Conservation (phyloP, 768 basidiomycete species). For the Leucogyrophana mollusca region DNA sequence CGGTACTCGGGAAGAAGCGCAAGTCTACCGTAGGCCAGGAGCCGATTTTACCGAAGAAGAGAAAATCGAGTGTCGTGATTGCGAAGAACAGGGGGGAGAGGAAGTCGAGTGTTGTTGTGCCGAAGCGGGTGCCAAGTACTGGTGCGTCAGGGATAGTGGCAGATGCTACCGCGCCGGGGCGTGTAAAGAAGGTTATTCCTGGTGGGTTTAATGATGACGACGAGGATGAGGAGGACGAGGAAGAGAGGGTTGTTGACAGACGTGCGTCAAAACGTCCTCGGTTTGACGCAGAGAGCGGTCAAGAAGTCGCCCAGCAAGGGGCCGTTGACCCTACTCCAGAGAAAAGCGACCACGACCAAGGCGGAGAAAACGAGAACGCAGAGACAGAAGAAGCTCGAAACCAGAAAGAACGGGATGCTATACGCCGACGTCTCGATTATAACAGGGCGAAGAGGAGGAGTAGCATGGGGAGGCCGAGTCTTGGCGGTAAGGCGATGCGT, state of each 20-base stretch:
- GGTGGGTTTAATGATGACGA: slow-evolving; percentile 60
- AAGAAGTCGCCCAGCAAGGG: slow-evolving; percentile 31
- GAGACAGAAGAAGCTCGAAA: slow-evolving; percentile 30
- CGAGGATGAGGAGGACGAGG: slow-evolving; percentile 41
- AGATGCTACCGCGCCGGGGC: slow-evolving; percentile 10
- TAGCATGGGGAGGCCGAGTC: slow-evolving; percentile 47
- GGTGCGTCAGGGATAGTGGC: slow-evolving; percentile 49
- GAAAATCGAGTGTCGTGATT: slow-evolving; percentile 54
- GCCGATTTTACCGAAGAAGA: slow-evolving; percentile 33
- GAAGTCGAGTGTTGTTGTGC: slow-evolving; percentile 11
- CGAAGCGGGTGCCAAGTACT: slow-evolving; percentile 23
- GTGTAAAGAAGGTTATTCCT: slow-evolving; percentile 37
- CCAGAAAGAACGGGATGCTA: slow-evolving; percentile 52
- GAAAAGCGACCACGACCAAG: slow-evolving; percentile 7
- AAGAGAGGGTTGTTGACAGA: slow-evolving; percentile 29
- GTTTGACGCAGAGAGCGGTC: slow-evolving; percentile 31
- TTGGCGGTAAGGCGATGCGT: slow-evolving; percentile 43
- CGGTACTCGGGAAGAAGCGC: slow-evolving; percentile 40
- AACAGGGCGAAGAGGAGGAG: slow-evolving; percentile 71
- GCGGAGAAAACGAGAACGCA: slow-evolving; percentile 13
- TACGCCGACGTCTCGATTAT: slow-evolving; percentile 62
- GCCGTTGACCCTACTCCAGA: slow-evolving; percentile 28
- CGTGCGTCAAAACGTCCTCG: slow-evolving; percentile 46
- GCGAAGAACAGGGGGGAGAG: slow-evolving; percentile 19
- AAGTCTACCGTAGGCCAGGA: slow-evolving; percentile 23